Conservation (phyloP, 345 rosid genomes). For the Aquilaria sinensis region DNA sequence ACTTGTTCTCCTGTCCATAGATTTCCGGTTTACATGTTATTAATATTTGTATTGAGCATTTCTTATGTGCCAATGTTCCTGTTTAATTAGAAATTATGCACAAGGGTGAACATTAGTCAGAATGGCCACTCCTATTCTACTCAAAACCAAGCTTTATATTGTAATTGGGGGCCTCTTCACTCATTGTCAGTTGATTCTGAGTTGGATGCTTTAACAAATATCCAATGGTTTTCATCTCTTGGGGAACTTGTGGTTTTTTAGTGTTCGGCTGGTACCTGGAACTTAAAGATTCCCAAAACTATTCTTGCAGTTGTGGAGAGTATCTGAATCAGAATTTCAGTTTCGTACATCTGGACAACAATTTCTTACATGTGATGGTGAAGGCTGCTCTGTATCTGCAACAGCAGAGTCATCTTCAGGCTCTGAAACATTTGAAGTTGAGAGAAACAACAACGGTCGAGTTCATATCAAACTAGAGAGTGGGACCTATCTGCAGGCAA, state of each 20-base stretch:
- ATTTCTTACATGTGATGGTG: conserved; percentile 55
- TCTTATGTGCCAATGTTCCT: too few relatives aligned
- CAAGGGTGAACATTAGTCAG: too few relatives aligned
- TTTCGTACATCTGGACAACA: conserved; percentile 47
- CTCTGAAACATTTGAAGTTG: conserved; percentile 42
- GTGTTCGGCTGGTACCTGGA: too few relatives aligned
- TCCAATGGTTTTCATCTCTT: too few relatives aligned
- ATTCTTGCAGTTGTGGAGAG: conserved; percentile 58
- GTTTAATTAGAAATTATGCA: too few relatives aligned
- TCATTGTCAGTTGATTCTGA: too few relatives aligned
- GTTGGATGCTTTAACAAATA: too few relatives aligned
- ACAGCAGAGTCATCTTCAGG: conserved; percentile 39
- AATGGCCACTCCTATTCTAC: too few relatives aligned
- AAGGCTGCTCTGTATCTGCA: conserved; percentile 49
- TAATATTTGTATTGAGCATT: too few relatives aligned
- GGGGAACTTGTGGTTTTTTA: too few relatives aligned
- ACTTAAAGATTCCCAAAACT: not conserved
- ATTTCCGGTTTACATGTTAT: not conserved
- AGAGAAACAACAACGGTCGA: conserved; percentile 36
- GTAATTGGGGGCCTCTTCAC: too few relatives aligned
- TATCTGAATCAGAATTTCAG: conserved; percentile 47
- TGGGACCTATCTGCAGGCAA: conserved; percentile 64
- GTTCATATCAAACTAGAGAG: conserved; percentile 44
- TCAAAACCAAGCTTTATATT: too few relatives aligned
- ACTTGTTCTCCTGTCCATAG: not conserved